Base-by-base conservation (phyloP, 345 rosid genomes). In the Arabis hirsuta region DNA sequence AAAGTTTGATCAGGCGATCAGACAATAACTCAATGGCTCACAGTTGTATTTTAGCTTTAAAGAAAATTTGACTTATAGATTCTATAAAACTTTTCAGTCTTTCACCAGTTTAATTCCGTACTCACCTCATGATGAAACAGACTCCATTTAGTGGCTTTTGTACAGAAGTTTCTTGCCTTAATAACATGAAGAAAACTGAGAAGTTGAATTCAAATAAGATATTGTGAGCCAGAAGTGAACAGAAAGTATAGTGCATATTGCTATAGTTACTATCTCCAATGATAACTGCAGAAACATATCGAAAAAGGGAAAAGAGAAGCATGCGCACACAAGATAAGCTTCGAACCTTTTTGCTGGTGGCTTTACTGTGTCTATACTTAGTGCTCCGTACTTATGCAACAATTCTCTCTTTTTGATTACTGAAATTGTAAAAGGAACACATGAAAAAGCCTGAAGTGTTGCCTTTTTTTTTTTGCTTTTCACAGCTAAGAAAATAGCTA, bases 251-350 rank as follows among this genome's bases (percentile, higher is more conserved):
- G 16, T 36, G 41, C 41, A 36, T 36, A 36, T 36, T 36, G 41
- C 41, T 36, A 36, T 36, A 36, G 41, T 36, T 11, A 36, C 41
- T 36, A 36, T 36, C 41, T 7, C 11, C 41, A 36, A 9, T 36
- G 41, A 36, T 36, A 36, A 36, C 11, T 8, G 10, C 10, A 2
- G 41, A 36, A 36, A 36, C 41, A 36, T 1, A 36, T 36, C 38
- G 0, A 36, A 36, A 36, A 36, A 36, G 11, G 11, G 41, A 36
- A n/a, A 9, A 14, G 29, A 45, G 38, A 65, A 72, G 70, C 76
- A 72, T 63, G 76, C 70, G 47, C 31, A 57, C 32, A 22, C 24
- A 44, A 73, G 56, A 64, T 73, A 55, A 63, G 76, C 29, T 34
- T 73, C 12, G 4, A 44, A 63, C 26, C 39, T 34, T 63, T 57